These are phyloP conservation scores for Prunus fruticosa DNA, from an alignment of 306 rosid species.

Conservation along the genomic window DNA sequence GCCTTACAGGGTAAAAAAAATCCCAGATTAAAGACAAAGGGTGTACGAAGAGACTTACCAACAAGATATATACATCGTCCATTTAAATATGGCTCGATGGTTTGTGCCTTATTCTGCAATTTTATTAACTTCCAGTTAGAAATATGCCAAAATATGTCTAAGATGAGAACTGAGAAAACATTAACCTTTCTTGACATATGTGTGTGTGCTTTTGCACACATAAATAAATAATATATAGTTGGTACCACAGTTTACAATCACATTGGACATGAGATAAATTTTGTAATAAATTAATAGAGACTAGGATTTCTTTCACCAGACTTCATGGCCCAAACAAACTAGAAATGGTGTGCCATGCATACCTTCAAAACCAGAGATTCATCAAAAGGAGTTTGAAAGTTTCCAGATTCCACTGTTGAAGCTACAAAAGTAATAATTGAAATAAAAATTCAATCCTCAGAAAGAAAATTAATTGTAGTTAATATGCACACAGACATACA, in stretches of 20 bases:
- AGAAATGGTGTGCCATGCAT: not conserved
- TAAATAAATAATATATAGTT: not conserved
- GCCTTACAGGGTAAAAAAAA: conserved; percentile 10
- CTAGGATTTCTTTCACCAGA: not conserved
- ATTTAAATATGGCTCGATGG: conserved; percentile 61
- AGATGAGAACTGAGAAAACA: conserved; percentile 22
- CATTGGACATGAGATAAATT: not conserved
- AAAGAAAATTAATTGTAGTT: conserved; percentile 5
- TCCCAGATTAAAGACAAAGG: conserved; percentile 19
- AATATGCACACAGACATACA: conserved; percentile 17
- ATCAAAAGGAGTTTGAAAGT: conserved; percentile 25
- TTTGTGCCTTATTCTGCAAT: conserved; percentile 74
- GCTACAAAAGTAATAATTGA: conserved; percentile 36
- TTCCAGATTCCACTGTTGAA: conserved; percentile 43
- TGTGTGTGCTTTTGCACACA: not conserved
- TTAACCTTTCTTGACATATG: not conserved
- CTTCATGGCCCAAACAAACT: not conserved
- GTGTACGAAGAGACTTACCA: conserved; percentile 63
- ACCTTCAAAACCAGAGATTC: conserved; percentile 47
- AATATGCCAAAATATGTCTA: conserved; percentile 20
- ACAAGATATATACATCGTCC: conserved; percentile 96
- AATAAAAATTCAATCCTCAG: conserved; percentile 16
- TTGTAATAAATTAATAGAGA: not conserved
- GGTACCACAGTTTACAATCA: not conserved
- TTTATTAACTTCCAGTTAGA: conserved; percentile 51